phyloP scores from a whole-genome alignment of 2,329 filamentous ascomycete species.

The Calonectria honghensis region DNA sequence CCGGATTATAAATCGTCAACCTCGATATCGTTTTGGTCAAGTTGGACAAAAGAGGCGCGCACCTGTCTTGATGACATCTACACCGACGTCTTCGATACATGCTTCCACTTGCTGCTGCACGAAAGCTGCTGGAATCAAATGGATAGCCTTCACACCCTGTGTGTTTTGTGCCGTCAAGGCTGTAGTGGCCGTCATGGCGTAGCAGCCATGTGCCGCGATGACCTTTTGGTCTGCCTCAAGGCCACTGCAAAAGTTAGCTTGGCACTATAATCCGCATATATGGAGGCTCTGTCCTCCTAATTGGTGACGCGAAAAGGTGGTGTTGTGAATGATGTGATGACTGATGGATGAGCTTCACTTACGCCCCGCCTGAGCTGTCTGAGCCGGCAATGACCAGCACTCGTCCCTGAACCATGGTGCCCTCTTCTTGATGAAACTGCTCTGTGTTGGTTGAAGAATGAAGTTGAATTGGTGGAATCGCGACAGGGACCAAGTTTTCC shows the following conservation, averaged over 20 bases:
- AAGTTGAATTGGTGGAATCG: slow-evolving; percentile 11
- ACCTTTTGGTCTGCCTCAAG: slow-evolving; percentile 98
- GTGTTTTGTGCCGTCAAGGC: slow-evolving; percentile 98
- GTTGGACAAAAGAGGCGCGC: slow-evolving; percentile 51
- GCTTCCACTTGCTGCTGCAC: slow-evolving; percentile 90
- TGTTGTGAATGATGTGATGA: not conserved
- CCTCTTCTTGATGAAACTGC: not conserved
- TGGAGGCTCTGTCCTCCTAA: not conserved
- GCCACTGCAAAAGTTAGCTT: slow-evolving; percentile 73
- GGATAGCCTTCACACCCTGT: slow-evolving; percentile 86
- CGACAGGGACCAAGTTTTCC: not conserved
- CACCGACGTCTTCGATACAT: slow-evolving; percentile 87
- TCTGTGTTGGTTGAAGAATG: not conserved
- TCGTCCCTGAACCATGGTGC: slow-evolving; percentile 64
- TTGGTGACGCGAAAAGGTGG: slow-evolving; percentile 26
- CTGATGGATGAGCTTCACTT: slow-evolving; percentile 57
- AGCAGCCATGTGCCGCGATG: slow-evolving; percentile 92
- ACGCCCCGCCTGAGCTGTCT: slow-evolving; percentile 93
- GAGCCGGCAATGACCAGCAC: slow-evolving; percentile 91
- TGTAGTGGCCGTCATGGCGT: slow-evolving; percentile 96
- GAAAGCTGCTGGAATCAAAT: slow-evolving; percentile 85
- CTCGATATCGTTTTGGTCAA: not conserved
- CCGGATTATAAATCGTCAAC: slow-evolving; percentile 9
- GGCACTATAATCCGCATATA: not conserved
- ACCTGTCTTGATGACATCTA: slow-evolving; percentile 96